Conservation (phyloP, 192 early-diverging fungal genomes). For the Diversispora eburnea region DNA sequence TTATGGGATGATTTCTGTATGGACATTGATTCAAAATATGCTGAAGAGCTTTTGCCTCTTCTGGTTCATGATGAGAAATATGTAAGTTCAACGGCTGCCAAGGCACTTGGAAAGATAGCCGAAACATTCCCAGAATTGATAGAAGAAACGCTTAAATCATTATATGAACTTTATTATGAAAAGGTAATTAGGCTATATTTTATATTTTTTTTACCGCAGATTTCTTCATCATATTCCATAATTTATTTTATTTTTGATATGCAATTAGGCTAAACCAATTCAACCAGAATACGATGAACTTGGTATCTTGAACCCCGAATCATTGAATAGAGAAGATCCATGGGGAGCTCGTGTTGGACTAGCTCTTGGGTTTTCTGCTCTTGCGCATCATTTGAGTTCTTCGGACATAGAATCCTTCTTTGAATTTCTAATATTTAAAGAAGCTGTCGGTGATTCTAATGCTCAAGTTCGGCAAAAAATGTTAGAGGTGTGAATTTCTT, state of each 20-base stretch:
- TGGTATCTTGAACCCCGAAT: constrained; percentile 83
- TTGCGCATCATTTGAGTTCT: constrained; percentile 58
- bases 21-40: constrained; percentile 50
- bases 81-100: constrained; percentile 59
- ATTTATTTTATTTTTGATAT: background rate
- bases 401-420: constrained; percentile 53
- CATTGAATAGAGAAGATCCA: constrained; percentile 76
- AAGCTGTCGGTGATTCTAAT: constrained; percentile 82
- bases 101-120: constrained; percentile 64
- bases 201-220: background rate
- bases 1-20: constrained; percentile 67
- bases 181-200: constrained; percentile 30
- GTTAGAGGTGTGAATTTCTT: constrained; percentile 50
- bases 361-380: constrained; percentile 64
- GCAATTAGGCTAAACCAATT: constrained; percentile 57
- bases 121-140: constrained; percentile 50
- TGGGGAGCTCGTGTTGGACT: constrained; percentile 81
- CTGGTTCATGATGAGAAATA: constrained; percentile 50
- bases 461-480: constrained; percentile 74
- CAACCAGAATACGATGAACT: constrained; percentile 87
- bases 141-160: constrained; percentile 46
- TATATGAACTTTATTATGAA: constrained; percentile 60
- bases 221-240: background rate
- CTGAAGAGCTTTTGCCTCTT: constrained; percentile 41
- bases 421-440: constrained; percentile 75